phyloP scores from a whole-genome alignment of 495 filamentous ascomycete species.

The Cetradonia linearis region DNA sequence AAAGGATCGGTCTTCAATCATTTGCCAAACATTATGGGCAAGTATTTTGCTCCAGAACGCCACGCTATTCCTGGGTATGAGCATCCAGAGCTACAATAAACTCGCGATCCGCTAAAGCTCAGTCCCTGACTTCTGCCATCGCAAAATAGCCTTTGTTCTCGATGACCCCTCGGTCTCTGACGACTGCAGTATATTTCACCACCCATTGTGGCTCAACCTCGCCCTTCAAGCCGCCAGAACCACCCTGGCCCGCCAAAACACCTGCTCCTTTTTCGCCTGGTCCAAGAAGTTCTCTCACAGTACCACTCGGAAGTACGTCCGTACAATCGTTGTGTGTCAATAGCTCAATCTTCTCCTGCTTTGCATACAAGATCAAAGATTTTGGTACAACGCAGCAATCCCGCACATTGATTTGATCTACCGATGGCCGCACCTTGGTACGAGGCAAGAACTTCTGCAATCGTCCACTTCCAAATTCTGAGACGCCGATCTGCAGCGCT shows the following conservation, averaged over 20 bases:
- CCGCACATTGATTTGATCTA: slow-evolving; percentile 94
- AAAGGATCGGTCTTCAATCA: background rate
- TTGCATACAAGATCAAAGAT: slow-evolving; percentile 73
- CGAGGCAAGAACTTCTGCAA: slow-evolving; percentile 54
- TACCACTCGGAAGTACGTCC: slow-evolving; percentile 78
- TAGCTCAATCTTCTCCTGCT: slow-evolving; percentile 73
- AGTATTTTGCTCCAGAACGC: background rate
- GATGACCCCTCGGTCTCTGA: slow-evolving; percentile 88
- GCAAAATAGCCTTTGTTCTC: slow-evolving; percentile 98
- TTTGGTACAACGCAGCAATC: slow-evolving; percentile 96
- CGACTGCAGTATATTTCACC: slow-evolving; percentile 96
- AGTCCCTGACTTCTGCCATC: slow-evolving; percentile 52
- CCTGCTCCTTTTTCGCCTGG: slow-evolving; percentile 52
- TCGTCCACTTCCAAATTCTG: slow-evolving; percentile 83
- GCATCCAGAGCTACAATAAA: background rate
- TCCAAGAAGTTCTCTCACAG: slow-evolving; percentile 71
- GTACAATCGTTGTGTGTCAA: slow-evolving; percentile 92
- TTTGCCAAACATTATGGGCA: background rate
- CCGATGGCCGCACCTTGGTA: slow-evolving; percentile 63
- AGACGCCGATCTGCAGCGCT: slow-evolving; percentile 65
- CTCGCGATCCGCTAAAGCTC: background rate
- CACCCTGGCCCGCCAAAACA: slow-evolving; percentile 45
- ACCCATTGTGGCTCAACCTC: slow-evolving; percentile 87
- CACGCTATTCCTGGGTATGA: slow-evolving; percentile 7
- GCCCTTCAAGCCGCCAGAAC: slow-evolving; percentile 50